These are phyloP conservation scores for Vickermania spadyakhi DNA, from an alignment of 208 protist genomes.

Conservation along the genomic window DNA sequence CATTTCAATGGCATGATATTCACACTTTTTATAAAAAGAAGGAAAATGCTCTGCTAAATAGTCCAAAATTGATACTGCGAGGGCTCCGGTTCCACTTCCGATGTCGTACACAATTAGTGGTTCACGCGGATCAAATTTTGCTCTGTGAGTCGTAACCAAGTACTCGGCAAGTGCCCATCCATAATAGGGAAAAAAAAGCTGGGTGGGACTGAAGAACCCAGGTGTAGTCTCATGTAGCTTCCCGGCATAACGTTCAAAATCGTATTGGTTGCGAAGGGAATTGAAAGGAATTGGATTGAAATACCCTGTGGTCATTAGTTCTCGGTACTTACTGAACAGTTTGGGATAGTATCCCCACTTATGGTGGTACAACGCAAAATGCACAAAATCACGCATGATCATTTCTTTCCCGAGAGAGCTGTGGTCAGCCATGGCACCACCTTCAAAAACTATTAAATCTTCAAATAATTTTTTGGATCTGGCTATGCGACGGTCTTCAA, in stretches of 20 bases:
- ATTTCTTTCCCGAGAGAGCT: slow-evolving; percentile 42
- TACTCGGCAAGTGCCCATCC: slow-evolving; percentile 84
- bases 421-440: slow-evolving; percentile 65
- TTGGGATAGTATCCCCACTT: slow-evolving; percentile 89
- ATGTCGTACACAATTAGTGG: slow-evolving; percentile 86
- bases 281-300: slow-evolving; percentile 80
- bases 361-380: slow-evolving; percentile 77
- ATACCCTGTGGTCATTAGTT: slow-evolving; percentile 79
- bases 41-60: slow-evolving; percentile 82
- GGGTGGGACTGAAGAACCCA: slow-evolving; percentile 64
- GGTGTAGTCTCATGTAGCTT: slow-evolving; percentile 74
- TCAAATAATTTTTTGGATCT: slow-evolving; percentile 64
- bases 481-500: slow-evolving; percentile 62
- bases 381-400: slow-evolving; percentile 84
- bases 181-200: slow-evolving; percentile 85
- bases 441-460: slow-evolving; percentile 81
- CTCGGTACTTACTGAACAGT: slow-evolving; percentile 74
- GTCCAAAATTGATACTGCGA: slow-evolving; percentile 63
- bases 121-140: slow-evolving; percentile 78
- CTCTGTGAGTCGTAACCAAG: slow-evolving; percentile 59
- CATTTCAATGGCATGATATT: slow-evolving; percentile 83
- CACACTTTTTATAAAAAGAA: slow-evolving; percentile 55
- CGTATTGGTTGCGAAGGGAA: slow-evolving; percentile 68
- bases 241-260: slow-evolving; percentile 66
- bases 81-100: slow-evolving; percentile 74